These are phyloP conservation scores for Candida stauntonica DNA, from an alignment of 805 yeast species.

Conservation along the genomic window DNA sequence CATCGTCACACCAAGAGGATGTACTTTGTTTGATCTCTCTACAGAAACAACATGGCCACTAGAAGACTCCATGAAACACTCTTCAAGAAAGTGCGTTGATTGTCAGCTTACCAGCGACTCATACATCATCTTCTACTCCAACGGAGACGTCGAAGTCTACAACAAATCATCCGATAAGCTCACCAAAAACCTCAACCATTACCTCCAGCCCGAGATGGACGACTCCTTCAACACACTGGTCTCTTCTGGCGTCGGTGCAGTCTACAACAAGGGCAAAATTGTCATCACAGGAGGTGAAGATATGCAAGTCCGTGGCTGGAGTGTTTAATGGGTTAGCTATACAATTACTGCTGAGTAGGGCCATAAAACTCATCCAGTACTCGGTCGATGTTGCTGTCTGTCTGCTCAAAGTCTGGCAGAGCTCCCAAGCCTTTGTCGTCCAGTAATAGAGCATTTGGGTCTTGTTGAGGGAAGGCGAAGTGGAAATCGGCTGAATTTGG, in stretches of 20 bases:
- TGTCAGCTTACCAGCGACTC: not conserved
- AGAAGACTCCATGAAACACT: too few species aligned
- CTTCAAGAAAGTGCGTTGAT: too few species aligned
- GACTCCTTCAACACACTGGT: not conserved
- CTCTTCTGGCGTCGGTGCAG: not conserved
- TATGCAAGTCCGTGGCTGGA: conserved; percentile 10
- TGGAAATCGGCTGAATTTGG: too few species aligned
- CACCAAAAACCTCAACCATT: conserved; percentile 5
- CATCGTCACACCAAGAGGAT: not conserved
- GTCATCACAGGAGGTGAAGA: conserved; percentile 16
- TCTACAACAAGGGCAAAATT: conserved; percentile 6
- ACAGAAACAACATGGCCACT: not conserved
- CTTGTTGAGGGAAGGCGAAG: not conserved
- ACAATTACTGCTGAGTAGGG: not conserved
- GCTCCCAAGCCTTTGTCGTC: too few species aligned
- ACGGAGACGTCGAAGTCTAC: conserved; percentile 10
- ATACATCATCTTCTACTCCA: conserved; percentile 2
- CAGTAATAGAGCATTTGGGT: not conserved
- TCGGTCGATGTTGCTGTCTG: not conserved
- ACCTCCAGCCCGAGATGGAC: conserved; percentile 1
- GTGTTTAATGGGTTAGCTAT: too few species aligned
- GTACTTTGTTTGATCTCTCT: conserved; percentile 1
- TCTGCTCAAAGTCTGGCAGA: too few species aligned
- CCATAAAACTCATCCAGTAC: not conserved
- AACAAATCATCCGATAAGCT: not conserved